Percentiles rank a stretch among this genome's conserved stretches.
Conservation (phyloP, 2,329 filamentous ascomycete genomes). For the Domatiomyces globalis region DNA sequence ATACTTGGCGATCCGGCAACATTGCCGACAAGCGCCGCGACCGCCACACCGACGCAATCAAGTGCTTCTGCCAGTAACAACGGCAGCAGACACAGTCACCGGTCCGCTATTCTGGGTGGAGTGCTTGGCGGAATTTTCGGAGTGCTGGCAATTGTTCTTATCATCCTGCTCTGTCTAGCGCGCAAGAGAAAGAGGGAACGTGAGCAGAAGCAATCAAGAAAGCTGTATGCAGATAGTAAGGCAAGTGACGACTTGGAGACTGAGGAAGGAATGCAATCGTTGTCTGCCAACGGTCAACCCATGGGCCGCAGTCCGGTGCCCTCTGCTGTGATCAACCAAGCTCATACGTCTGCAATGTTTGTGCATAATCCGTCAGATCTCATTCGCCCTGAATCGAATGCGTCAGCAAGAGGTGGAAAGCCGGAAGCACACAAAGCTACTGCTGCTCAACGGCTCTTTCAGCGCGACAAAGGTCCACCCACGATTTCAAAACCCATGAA, state of each 20-base stretch:
- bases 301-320: slow-evolving; percentile 32
- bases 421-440: neutral
- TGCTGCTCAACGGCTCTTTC: slow-evolving; percentile 6
- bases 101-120: slow-evolving; percentile 57
- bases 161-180: slow-evolving; percentile 55
- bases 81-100: slow-evolving; percentile 22
- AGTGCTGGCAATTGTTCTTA: slow-evolving; percentile 53
- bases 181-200: slow-evolving; percentile 38
- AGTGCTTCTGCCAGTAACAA: slow-evolving; percentile 21
- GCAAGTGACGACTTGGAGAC: slow-evolving; percentile 24
- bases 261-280: slow-evolving; percentile 32
- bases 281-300: slow-evolving; percentile 29
- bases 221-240: slow-evolving; percentile 42
- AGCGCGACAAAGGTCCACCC: slow-evolving; percentile 10
- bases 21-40: slow-evolving; percentile 16
- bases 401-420: neutral
- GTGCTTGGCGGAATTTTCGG: slow-evolving; percentile 71
- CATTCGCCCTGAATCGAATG: slow-evolving; percentile 3
- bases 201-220: slow-evolving; percentile 35
- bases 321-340: slow-evolving; percentile 20
- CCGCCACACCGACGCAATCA: slow-evolving; percentile 18
- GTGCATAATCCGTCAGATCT: slow-evolving; percentile 12
- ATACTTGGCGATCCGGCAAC: slow-evolving; percentile 40
- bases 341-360: slow-evolving; percentile 5
- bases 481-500: slow-evolving; percentile 18